Evolutionary conservation across 176 grass and related monocot genomes (phyloP).

Genomic region (Poa pratensis): DNA sequence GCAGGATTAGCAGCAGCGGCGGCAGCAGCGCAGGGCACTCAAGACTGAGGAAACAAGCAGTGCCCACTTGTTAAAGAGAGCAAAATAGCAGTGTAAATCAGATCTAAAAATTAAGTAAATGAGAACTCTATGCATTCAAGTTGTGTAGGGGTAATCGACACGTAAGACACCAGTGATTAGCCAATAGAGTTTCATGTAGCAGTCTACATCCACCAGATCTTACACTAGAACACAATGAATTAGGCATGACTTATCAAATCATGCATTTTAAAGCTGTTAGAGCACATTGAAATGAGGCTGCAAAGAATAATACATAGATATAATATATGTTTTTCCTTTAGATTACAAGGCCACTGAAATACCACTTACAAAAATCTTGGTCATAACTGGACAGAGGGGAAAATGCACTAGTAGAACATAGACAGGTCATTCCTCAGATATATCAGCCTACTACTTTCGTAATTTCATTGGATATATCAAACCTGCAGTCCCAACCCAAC

Average conservation of each 20-base stretch:
- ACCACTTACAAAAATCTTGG: conserved; percentile 20
- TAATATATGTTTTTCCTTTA: neutral
- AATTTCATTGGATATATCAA: conserved; percentile 17
- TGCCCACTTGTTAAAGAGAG: conserved; percentile 52
- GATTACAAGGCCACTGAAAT: neutral
- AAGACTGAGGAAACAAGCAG: conserved; percentile 66
- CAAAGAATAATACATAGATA: conserved; percentile 1
- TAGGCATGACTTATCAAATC: conserved; percentile 28
- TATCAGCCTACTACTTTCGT: neutral
- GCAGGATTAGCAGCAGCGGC: conserved; percentile 53
- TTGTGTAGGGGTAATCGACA: conserved; percentile 11
- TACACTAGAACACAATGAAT: neutral
- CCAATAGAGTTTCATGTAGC: neutral
- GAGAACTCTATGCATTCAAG: neutral
- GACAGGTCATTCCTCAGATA: conserved; percentile 13
- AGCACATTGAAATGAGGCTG: conserved; percentile 8
- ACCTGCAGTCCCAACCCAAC: neutral
- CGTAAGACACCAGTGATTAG: neutral
- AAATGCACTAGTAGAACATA: conserved; percentile 2
- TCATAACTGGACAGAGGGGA: neutral
- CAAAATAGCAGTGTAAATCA: conserved; percentile 43
- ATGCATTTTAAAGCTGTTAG: neutral
- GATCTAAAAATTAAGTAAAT: conserved; percentile 20
- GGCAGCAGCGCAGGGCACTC: conserved; percentile 34
- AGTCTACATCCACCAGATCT: neutral